Evolutionary conservation across 2,329 filamentous ascomycete genomes (phyloP).

Genomic region (Intubia oerlemansii): DNA sequence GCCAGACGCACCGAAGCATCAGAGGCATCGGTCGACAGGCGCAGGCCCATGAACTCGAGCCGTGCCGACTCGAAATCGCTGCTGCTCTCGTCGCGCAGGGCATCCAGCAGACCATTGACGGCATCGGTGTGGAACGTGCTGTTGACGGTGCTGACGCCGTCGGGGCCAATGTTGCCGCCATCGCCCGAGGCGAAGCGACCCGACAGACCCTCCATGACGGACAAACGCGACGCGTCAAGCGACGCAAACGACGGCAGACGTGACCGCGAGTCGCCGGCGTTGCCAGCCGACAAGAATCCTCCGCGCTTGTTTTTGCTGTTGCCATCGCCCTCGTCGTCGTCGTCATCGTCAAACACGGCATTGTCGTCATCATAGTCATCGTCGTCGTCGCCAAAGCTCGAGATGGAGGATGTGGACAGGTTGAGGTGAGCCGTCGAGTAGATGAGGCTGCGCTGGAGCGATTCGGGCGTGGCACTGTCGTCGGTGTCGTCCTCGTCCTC

Average conservation of each 20-base stretch:
- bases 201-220: constrained; percentile 7
- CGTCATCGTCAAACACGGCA: constrained; percentile 16
- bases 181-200: neutral
- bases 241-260: constrained; percentile 54
- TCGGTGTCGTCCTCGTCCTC: constrained; percentile 16
- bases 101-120: constrained; percentile 68
- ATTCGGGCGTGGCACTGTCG: constrained; percentile 19
- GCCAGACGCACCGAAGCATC: constrained; percentile 75
- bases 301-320: constrained; percentile 8
- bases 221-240: constrained; percentile 37
- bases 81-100: constrained; percentile 49
- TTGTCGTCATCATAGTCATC: constrained; percentile 40
- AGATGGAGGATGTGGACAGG: constrained; percentile 32
- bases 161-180: neutral
- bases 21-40: constrained; percentile 75
- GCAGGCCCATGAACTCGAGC: constrained; percentile 82
- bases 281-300: constrained; percentile 5
- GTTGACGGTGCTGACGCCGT: constrained; percentile 9
- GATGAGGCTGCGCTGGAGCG: constrained; percentile 31
- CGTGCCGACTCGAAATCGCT: constrained; percentile 65
- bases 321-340: constrained; percentile 12
- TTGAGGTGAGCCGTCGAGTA: constrained; percentile 31
- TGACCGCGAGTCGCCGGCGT: constrained; percentile 26
- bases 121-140: constrained; percentile 67
- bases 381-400: constrained; percentile 19